Percentiles rank a stretch among this genome's conserved stretches.
phyloP scores from a whole-genome alignment of 805 yeast genomes.

The Nematodospora valgi region DNA sequence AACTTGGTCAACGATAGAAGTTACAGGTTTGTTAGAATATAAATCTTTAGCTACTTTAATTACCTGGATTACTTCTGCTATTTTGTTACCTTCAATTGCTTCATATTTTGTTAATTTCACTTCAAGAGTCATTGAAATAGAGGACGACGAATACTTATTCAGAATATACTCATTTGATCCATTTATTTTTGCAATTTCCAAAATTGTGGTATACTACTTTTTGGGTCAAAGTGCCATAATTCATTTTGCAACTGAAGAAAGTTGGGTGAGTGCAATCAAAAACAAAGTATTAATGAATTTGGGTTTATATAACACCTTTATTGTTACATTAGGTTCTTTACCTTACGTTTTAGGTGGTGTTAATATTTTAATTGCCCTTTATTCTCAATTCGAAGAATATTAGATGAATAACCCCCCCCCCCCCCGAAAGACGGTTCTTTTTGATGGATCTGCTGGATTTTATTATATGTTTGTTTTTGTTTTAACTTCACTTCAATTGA shows the following conservation, averaged over 20 bases:
- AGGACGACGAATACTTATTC: conserved; percentile 28
- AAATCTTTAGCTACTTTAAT: conserved; percentile 28
- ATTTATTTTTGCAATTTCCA: conserved; percentile 47
- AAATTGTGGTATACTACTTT: conserved; percentile 41
- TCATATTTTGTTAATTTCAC: conserved; percentile 55
- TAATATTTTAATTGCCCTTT: conserved; percentile 45
- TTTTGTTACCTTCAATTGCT: conserved; percentile 37
- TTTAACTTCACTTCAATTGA: conserved; percentile 5
- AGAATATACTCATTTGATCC: conserved; percentile 51
- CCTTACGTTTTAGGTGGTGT: conserved; percentile 46
- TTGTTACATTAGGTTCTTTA: conserved; percentile 41
- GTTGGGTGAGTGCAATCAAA: conserved; percentile 24
- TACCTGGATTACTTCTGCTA: conserved; percentile 41
- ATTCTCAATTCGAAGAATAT: conserved; percentile 48
- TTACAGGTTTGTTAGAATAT: conserved; percentile 27
- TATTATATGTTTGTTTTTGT: conserved; percentile 1
- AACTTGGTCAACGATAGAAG: conserved; percentile 31
- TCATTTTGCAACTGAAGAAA: conserved; percentile 21
- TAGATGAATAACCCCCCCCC: conserved; percentile 10
- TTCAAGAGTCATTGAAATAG: conserved; percentile 34
- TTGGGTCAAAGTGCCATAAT: conserved; percentile 31
- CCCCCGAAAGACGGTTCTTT: not conserved
- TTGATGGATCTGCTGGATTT: not conserved
- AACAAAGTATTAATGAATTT: conserved; percentile 33
- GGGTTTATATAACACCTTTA: conserved; percentile 35